Conservation (phyloP, 805 yeast species). For the Cyberlindnera mrakii region DNA sequence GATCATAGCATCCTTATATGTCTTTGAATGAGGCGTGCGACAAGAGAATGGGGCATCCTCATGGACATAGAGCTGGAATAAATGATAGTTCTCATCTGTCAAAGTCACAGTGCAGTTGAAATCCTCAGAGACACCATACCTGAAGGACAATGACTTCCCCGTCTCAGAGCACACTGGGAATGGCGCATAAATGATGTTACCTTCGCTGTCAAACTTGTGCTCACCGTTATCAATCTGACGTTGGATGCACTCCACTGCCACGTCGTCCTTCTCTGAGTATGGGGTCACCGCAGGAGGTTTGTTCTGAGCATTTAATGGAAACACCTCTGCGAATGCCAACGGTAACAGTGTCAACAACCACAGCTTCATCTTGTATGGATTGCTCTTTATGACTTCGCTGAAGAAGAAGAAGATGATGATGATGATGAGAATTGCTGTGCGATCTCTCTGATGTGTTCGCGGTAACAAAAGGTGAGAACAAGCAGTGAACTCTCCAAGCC, state of each 20-base stretch:
- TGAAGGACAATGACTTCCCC: constrained; percentile 48
- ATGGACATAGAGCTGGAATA: constrained; percentile 71
- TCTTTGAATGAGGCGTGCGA: constrained; percentile 42
- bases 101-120: constrained; percentile 56
- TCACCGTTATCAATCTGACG: constrained; percentile 74
- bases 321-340: constrained; percentile 8
- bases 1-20: constrained; percentile 32
- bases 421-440: background rate
- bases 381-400: too few relatives aligned
- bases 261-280: constrained; percentile 33
- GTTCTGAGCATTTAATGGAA: constrained; percentile 10
- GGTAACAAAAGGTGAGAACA: too few relatives aligned
- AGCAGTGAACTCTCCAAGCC: too few relatives aligned
- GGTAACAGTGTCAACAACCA: background rate
- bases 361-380: constrained; percentile 1
- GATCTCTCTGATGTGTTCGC: too few relatives aligned
- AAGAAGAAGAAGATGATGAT: background rate
- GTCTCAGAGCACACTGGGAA: constrained; percentile 66
- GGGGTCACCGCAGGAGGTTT: constrained; percentile 15
- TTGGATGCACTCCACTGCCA: constrained; percentile 54
- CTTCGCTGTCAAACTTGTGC: constrained; percentile 57
- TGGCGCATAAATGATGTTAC: constrained; percentile 47
- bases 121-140: constrained; percentile 43
- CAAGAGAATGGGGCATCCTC: constrained; percentile 75
- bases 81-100: constrained; percentile 60